A percentile compares a stretch with the other conserved stretches of the same genome.
Conservation (phyloP, 2,329 filamentous ascomycete genomes). For the Fusarium circinatum region DNA sequence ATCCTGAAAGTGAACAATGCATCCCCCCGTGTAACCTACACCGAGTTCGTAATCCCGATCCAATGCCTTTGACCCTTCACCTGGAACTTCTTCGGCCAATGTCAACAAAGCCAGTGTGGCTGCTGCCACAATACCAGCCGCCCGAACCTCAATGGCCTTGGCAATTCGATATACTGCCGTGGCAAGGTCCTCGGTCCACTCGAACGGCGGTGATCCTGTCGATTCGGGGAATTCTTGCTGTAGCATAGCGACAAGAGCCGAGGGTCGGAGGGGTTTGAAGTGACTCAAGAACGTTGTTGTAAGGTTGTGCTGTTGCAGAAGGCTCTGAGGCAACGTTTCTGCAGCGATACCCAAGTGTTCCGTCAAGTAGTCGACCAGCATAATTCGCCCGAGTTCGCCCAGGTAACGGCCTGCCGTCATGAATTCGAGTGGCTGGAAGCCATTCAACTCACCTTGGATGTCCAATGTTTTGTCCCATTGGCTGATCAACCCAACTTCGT, state of each 20-base stretch:
- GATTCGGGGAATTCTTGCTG: conserved; percentile 62
- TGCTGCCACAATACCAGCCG: conserved; percentile 78
- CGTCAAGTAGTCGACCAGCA: conserved; percentile 73
- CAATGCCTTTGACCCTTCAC: conserved; percentile 37
- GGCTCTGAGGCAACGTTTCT: conserved; percentile 62
- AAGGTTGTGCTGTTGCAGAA: conserved; percentile 70
- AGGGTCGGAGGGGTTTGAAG: conserved; percentile 65
- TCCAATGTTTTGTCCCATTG: conserved; percentile 78
- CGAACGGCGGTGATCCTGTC: conserved; percentile 59
- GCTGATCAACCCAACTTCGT: conserved; percentile 71
- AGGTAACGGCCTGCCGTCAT: conserved; percentile 84
- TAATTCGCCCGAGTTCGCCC: conserved; percentile 78
- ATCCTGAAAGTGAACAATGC: conserved; percentile 81
- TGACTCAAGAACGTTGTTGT: conserved; percentile 80
- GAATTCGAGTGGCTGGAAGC: conserved; percentile 86
- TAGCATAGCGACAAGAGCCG: conserved; percentile 58
- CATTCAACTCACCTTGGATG: conserved; percentile 72
- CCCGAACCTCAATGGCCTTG: conserved; percentile 75
- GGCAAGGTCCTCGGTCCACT: conserved; percentile 71
- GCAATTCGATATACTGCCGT: conserved; percentile 72
- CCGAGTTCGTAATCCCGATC: conserved; percentile 66
- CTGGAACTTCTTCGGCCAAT: conserved; percentile 73
- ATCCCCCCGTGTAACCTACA: conserved; percentile 83
- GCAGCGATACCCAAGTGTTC: conserved; percentile 52
- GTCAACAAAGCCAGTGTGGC: conserved; percentile 76